phyloP scores from a whole-genome alignment of 73 alveolate genomes.

The Blepharisma stoltei region DNA sequence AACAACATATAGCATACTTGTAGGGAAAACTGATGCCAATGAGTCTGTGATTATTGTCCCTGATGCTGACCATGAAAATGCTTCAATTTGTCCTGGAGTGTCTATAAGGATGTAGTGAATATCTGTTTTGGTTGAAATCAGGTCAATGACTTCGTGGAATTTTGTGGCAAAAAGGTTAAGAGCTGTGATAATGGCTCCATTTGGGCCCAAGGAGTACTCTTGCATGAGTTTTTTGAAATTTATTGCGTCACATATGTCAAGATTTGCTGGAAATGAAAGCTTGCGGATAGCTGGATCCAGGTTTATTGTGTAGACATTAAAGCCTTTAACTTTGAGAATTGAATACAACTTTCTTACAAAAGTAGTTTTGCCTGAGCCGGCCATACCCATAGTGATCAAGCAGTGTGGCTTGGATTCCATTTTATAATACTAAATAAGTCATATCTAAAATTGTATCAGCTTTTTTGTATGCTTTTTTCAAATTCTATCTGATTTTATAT shows the following conservation, averaged over 20 bases:
- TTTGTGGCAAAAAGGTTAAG: slow-evolving; percentile 88
- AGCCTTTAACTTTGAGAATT: neutral
- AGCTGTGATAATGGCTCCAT: slow-evolving; percentile 96
- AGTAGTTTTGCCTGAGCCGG: slow-evolving; percentile 91
- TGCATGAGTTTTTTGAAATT: slow-evolving; percentile 91
- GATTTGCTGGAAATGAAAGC: slow-evolving; percentile 81
- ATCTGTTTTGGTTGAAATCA: slow-evolving; percentile 31
- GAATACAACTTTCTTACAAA: slow-evolving; percentile 55
- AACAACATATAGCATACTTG: slow-evolving; percentile 81
- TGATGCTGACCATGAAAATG: slow-evolving; percentile 93
- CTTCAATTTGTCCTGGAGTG: slow-evolving; percentile 97
- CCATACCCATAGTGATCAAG: slow-evolving; percentile 83
- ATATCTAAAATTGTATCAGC: too few species aligned
- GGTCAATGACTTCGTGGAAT: slow-evolving; percentile 64
- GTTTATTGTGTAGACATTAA: slow-evolving; percentile 65
- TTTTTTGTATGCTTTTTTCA: too few species aligned
- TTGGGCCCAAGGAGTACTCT: slow-evolving; percentile 89
- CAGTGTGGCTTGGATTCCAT: slow-evolving; percentile 34
- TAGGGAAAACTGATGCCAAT: slow-evolving; percentile 83
- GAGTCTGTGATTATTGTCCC: slow-evolving; percentile 91
- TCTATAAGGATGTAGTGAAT: slow-evolving; percentile 69
- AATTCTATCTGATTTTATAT: too few species aligned
- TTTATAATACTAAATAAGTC: neutral
- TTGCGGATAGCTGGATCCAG: slow-evolving; percentile 95
- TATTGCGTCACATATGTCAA: slow-evolving; percentile 89